Evolutionary conservation across 2,329 filamentous ascomycete species (phyloP).

Genomic region (Colletotrichum cuscutae): DNA sequence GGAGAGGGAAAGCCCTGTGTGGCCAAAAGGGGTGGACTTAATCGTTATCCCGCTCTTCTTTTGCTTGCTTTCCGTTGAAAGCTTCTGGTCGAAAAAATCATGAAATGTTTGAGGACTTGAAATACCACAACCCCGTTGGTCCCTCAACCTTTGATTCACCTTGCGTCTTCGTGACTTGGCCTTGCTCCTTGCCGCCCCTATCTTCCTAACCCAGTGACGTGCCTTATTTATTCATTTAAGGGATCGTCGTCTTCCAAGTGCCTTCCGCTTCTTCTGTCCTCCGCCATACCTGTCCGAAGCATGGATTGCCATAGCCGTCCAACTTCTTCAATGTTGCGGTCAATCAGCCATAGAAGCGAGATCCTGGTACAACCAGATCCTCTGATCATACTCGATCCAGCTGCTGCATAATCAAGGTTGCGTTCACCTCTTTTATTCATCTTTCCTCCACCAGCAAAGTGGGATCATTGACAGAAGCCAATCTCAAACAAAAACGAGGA

Average conservation of each 20-base stretch:
- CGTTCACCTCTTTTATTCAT: no score
- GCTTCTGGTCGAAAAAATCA: constrained; percentile 15
- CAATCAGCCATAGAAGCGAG: no score
- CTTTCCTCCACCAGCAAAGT: no score
- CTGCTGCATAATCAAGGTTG: no score
- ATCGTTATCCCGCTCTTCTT: constrained; percentile 77
- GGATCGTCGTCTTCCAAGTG: not conserved
- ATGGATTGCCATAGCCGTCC: no score
- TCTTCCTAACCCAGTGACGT: not conserved
- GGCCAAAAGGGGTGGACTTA: constrained; percentile 86
- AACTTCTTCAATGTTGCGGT: no score
- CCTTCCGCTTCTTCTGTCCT: no score
- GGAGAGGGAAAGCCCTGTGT: constrained; percentile 98
- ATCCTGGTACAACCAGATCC: no score
- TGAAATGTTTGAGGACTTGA: constrained; percentile 15
- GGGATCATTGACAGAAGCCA: no score
- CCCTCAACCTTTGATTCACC: constrained; percentile 7
- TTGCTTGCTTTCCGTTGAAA: not conserved
- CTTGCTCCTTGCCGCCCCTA: not conserved
- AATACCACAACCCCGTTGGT: constrained; percentile 27
- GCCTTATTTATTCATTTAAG: not conserved
- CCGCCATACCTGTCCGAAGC: no score
- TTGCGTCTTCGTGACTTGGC: not conserved
- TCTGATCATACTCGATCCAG: no score
- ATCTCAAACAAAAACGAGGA: no score